Evolutionary conservation across 2,329 filamentous ascomycete species (phyloP).

Genomic region (Ascochyta viciae-villosae): DNA sequence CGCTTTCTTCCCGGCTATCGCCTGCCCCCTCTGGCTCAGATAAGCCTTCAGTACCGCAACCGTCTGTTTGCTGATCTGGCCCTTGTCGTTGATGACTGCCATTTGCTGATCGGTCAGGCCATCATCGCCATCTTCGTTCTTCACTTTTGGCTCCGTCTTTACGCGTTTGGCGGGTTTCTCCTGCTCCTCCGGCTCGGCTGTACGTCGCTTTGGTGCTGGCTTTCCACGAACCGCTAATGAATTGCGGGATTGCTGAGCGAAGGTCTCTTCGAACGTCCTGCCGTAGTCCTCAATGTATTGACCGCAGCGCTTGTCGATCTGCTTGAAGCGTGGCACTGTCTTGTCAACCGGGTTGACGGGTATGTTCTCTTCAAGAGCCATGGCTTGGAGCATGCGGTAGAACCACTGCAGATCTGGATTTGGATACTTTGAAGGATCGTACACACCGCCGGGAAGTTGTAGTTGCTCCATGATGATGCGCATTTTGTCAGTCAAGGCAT

Average conservation of each 20-base stretch:
- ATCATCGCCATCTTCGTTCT: constrained; percentile 30
- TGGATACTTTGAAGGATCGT: constrained; percentile 85
- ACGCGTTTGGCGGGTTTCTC: constrained; percentile 35
- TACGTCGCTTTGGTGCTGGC: constrained; percentile 53
- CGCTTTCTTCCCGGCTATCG: constrained; percentile 44
- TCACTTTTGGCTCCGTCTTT: constrained; percentile 37
- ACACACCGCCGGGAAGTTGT: constrained; percentile 84
- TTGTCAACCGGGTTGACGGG: constrained; percentile 77
- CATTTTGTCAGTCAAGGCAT: constrained; percentile 81
- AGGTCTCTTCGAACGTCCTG: constrained; percentile 68
- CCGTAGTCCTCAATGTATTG: constrained; percentile 81
- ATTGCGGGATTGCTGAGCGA: constrained; percentile 49
- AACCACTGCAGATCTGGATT: constrained; percentile 97
- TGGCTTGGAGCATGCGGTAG: constrained; percentile 89
- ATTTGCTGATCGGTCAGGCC: constrained; percentile 55
- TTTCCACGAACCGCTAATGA: constrained; percentile 54
- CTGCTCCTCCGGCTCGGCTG: constrained; percentile 30
- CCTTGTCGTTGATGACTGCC: constrained; percentile 52
- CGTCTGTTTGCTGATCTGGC: constrained; percentile 52
- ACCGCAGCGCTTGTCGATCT: constrained; percentile 86
- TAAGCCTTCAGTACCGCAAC: constrained; percentile 46
- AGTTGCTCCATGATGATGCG: constrained; percentile 81
- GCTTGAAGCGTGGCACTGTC: constrained; percentile 82
- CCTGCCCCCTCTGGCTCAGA: constrained; percentile 33
- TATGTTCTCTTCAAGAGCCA: constrained; percentile 90